Base-by-base conservation (phyloP, 352 stramenopile genomes). In the Globisporangium sylvaticum region DNA sequence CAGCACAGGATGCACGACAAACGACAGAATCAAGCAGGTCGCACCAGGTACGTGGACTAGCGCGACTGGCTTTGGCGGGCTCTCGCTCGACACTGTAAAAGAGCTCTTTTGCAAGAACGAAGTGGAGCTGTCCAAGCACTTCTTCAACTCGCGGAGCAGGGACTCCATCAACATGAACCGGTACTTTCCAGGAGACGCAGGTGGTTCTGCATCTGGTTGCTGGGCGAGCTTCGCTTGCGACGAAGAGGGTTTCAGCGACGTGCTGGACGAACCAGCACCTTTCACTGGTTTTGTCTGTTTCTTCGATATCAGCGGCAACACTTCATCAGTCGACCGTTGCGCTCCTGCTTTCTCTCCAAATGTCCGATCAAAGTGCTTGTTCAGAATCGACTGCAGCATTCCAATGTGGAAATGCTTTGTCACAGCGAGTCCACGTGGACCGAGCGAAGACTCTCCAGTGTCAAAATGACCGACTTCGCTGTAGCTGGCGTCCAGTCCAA, bases 11-110 rank as follows among this genome's bases (percentile, higher is more conserved):
- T 94, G 86, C 20, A 91, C 81, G 0, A 77, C 74, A 64, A 94
- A 94, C n/a, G 83, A 90, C n/a, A 94, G 63, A 24, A 92, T 74
- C 54, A 94, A 61, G 39, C 78, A 90, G 44, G 79, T 91, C 12
- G 83, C 84, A 15, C 80, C 76, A 5, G 83, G 83, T 1, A 89
- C 76, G n/a, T 84, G 79, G 37, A 94, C 66, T 22, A 83, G 67
- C 37, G 86, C 76, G 24, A 91, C 48, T 34, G 82, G 75, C 56
- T 89, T 82, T 1, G 86, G 86, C 4, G 86, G 86, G 63, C 78
- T 87, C 15, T 90, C 79, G 59, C 86, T 94, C 8, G 78, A 74
- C 18, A 93, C 80, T 64, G 78, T 85, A 54, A 89, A 89, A 14
- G 83, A 80, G 46, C 65, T 77, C 37, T 75, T 77, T 52, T 80